phyloP scores from a whole-genome alignment of 2,329 filamentous ascomycete genomes.

The Colletotrichum noveboracense region DNA sequence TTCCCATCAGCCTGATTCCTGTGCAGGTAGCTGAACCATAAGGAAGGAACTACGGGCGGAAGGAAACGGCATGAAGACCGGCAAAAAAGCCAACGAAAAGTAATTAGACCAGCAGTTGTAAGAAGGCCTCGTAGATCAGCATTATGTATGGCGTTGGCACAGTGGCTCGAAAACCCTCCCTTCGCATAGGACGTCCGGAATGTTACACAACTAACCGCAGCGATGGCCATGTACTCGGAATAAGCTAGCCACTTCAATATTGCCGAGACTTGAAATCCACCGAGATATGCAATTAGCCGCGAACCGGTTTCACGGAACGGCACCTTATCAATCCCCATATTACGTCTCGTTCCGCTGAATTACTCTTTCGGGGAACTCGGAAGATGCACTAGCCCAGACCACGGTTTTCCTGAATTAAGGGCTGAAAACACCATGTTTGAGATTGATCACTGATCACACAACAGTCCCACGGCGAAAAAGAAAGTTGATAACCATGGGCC shows the following conservation, averaged over 20 bases:
- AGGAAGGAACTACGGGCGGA: rapidly evolving
- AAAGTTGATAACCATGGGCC: background rate
- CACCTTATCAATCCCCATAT: background rate
- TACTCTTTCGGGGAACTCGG: background rate
- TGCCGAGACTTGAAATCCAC: background rate
- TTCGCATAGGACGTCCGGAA: background rate
- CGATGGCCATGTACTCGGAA: background rate
- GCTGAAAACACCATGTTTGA: background rate
- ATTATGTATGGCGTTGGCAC: rapidly evolving
- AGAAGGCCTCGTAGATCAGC: background rate
- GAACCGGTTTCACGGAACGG: background rate
- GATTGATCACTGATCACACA: background rate
- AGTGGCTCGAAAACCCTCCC: rapidly evolving
- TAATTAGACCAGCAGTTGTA: background rate
- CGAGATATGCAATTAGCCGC: constrained; percentile 13
- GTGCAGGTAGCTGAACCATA: background rate
- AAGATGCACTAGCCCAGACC: background rate
- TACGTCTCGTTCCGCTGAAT: background rate
- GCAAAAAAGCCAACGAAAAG: background rate
- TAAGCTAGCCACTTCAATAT: background rate
- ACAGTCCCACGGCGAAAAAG: background rate
- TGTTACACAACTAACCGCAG: background rate
- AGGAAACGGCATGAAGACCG: rapidly evolving
- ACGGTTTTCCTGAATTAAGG: background rate
- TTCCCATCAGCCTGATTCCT: background rate